phyloP scores from a whole-genome alignment of 2,329 filamentous ascomycete species.

The Colletotrichum sp. region DNA sequence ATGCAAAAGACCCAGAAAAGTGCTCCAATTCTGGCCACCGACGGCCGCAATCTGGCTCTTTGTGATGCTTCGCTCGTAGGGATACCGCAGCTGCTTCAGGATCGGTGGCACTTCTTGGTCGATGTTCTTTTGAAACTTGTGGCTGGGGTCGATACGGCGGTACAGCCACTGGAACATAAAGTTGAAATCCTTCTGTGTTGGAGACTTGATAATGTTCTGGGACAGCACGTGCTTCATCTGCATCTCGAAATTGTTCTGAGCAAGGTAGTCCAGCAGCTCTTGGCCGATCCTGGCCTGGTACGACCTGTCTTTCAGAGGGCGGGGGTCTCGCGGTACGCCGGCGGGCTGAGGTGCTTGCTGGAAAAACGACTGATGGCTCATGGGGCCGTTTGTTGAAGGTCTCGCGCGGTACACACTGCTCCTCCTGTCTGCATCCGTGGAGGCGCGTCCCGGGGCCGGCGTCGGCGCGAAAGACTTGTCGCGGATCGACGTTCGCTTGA shows the following conservation, averaged over 20 bases:
- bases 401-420: constrained; percentile 82
- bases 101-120: constrained; percentile 94
- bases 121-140: constrained; percentile 92
- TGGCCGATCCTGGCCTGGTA: constrained; percentile 85
- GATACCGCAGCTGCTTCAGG: constrained; percentile 91
- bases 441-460: constrained; percentile 45
- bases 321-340: constrained; percentile 83
- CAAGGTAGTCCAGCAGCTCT: constrained; percentile 89
- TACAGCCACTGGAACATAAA: constrained; percentile 99
- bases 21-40: constrained; percentile 95
- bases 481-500: constrained; percentile 81
- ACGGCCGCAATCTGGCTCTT: constrained; percentile 96
- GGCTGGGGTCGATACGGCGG: constrained; percentile 90
- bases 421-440: constrained; percentile 63
- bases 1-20: constrained; percentile 90
- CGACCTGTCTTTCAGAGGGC: constrained; percentile 79
- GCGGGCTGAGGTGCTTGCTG: constrained; percentile 82
- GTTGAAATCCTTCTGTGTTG: constrained; percentile 98
- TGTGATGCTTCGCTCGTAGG: constrained; percentile 92
- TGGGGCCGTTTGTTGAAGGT: constrained; percentile 70
- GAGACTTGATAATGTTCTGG: constrained; percentile 88
- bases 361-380: constrained; percentile 91
- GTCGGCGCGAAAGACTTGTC: constrained; percentile 56
- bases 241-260: constrained; percentile 94
- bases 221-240: constrained; percentile 96